Evolutionary conservation across 306 rosid genomes (phyloP), one percentile per base, ranked within the genome.

Genomic region (Vicia villosa): DNA sequence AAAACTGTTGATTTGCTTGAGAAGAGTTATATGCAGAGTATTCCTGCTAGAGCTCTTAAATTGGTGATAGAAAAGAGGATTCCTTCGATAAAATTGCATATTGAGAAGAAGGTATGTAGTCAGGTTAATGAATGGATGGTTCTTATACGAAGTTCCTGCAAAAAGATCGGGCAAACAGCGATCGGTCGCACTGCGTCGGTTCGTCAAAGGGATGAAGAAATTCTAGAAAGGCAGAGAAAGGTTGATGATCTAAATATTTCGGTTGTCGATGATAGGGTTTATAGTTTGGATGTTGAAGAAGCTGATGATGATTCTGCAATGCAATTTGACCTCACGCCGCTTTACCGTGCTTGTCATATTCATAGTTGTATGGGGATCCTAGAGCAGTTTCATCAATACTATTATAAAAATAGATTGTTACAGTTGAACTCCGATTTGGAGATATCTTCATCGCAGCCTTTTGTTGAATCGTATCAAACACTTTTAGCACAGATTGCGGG

Each of bases 91-190:
- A 93, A 90, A 70, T 63, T n/a, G 20, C 96, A 93, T 81, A 77
- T 90, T 52, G 91, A 85, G 85, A 90, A 90, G 87, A 86, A 83
- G 80, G 94, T 88, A 7, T 79, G 83, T 58, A 78, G 93, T 70
- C 87, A 88, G 46, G 88, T 93, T 67, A 93, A 90, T 72, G 98
- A 93, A 68, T 93, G 98, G 98, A 85, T 93, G 69, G 96, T 88
- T 8, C 96, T 86, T 14, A 78, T 93, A 6, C 75, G 98, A 67
- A 88, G 96, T 55, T 86, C 98, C 45, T 93, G 91, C 5, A 90
- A 90, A 75, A 74, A 20, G 59, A 88, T 93, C 17, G 98, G 98
- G 52, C 94, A 90, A 65, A 81, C 89, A 1, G 96, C 95, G 9
- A 93, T 93, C 30, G 85, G 87, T 11, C 93, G 82, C 17, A 74